Evolutionary conservation across 2,329 filamentous ascomycete species (phyloP).

Genomic region (Colletotrichum horii): DNA sequence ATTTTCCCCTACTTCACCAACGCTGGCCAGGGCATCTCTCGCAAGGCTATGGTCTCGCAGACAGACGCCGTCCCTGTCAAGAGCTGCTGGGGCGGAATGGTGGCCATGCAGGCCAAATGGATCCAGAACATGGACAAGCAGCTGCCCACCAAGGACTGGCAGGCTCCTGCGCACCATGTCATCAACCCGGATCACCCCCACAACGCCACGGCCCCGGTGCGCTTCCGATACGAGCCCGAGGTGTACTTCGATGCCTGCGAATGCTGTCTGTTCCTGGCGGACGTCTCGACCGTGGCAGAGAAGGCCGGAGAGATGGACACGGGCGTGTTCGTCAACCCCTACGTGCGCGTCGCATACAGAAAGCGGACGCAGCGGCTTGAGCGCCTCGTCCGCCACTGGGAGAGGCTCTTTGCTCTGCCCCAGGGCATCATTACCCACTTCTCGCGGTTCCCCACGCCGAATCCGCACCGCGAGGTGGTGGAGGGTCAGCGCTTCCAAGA

Average conservation of each 20-base stretch:
- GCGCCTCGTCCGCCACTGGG: slow-evolving; percentile 63
- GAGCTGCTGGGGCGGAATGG: slow-evolving; percentile 82
- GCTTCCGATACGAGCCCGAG: slow-evolving; percentile 57
- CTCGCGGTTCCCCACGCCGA: slow-evolving; percentile 61
- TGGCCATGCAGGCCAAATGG: slow-evolving; percentile 66
- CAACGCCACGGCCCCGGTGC: slow-evolving; percentile 25
- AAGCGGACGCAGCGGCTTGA: slow-evolving; percentile 7
- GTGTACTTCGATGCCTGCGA: slow-evolving; percentile 69
- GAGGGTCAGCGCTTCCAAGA: slow-evolving; percentile 61
- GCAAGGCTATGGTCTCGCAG: slow-evolving; percentile 66
- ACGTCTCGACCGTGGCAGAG: slow-evolving; percentile 45
- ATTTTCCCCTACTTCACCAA: slow-evolving; percentile 72
- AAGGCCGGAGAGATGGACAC: slow-evolving; percentile 23
- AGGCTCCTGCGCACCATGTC: slow-evolving; percentile 24
- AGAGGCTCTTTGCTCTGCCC: slow-evolving; percentile 65
- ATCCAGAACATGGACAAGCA: slow-evolving; percentile 50
- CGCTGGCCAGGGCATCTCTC: slow-evolving; percentile 56
- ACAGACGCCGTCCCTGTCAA: slow-evolving; percentile 71
- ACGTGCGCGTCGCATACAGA: slow-evolving; percentile 73
- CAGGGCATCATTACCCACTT: slow-evolving; percentile 64
- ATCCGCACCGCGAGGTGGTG: slow-evolving; percentile 64
- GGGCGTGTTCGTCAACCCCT: slow-evolving; percentile 78
- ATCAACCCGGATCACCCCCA: slow-evolving; percentile 37
- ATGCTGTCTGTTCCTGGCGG: slow-evolving; percentile 64
- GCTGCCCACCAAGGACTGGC: slow-evolving; percentile 37